Percentiles rank a stretch among this genome's conserved stretches.
These are phyloP conservation scores for Domatiomyces catenatus DNA, from an alignment of 2,329 filamentous ascomycete species.

Conservation along the genomic window DNA sequence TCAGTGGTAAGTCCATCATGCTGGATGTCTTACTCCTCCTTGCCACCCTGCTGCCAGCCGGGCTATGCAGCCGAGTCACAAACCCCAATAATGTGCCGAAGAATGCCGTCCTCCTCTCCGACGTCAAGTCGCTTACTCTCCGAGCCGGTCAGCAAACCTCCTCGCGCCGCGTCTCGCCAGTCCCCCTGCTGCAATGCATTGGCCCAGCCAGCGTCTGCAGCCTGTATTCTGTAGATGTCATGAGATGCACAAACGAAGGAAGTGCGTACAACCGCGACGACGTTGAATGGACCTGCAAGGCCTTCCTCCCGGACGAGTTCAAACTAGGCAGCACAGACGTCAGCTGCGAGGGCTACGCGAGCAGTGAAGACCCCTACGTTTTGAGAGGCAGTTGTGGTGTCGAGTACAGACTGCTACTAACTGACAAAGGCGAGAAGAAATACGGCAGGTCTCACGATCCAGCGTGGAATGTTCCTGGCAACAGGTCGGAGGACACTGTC, in stretches of 20 bases:
- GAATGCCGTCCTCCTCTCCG: slow-evolving; percentile 44
- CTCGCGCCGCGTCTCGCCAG: slow-evolving; percentile 57
- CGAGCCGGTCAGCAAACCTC: slow-evolving; percentile 52
- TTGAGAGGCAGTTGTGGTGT: slow-evolving; percentile 85
- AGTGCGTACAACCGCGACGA: slow-evolving; percentile 63
- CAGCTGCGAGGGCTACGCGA: slow-evolving; percentile 74
- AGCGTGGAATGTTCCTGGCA: slow-evolving; percentile 8
- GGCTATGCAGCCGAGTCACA: slow-evolving; percentile 13
- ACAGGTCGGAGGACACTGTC: slow-evolving; percentile 9
- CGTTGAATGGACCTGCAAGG: slow-evolving; percentile 82
- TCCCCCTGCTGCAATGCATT: slow-evolving; percentile 67
- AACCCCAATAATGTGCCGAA: slow-evolving; percentile 21
- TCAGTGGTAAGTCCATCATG: background rate
- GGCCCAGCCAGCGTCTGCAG: slow-evolving; percentile 50
- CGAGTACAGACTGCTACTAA: slow-evolving; percentile 69
- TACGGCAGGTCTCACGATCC: slow-evolving; percentile 39
- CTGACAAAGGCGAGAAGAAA: slow-evolving; percentile 55
- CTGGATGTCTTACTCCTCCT: background rate
- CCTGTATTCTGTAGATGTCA: slow-evolving; percentile 59
- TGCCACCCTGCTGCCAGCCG: slow-evolving; percentile 6
- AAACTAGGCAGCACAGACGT: slow-evolving; percentile 79
- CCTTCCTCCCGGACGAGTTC: slow-evolving; percentile 45
- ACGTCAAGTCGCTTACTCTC: slow-evolving; percentile 66
- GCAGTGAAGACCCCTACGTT: slow-evolving; percentile 65
- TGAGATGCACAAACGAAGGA: slow-evolving; percentile 83